These are phyloP conservation scores for Tulasnella sp. DNA, from an alignment of 768 basidiomycete species.

Conservation along the genomic window DNA sequence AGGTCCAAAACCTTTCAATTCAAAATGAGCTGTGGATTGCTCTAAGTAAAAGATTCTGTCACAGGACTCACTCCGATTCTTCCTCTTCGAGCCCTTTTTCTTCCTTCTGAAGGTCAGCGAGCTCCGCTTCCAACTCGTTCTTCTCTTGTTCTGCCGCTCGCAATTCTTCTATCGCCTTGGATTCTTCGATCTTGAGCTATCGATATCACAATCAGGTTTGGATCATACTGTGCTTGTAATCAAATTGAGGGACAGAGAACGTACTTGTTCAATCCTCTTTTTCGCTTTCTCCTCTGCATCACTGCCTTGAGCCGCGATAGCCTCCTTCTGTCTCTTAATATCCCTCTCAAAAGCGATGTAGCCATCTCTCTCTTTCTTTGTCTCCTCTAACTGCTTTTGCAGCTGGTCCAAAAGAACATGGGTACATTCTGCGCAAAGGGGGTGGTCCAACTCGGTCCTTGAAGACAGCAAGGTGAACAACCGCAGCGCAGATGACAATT, in stretches of 20 bases:
- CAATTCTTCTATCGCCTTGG: conserved; percentile 56
- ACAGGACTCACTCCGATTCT: conserved; percentile 57
- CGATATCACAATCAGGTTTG: neutral
- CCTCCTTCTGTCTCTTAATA: conserved; percentile 63
- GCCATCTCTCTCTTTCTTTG: conserved; percentile 80
- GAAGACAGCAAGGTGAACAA: conserved; percentile 67
- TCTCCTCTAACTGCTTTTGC: conserved; percentile 73
- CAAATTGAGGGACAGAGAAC: neutral
- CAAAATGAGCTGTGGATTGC: neutral
- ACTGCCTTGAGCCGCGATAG: conserved; percentile 8
- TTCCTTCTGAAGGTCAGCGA: conserved; percentile 56
- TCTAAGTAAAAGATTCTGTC: neutral
- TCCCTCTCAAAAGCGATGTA: conserved; percentile 90
- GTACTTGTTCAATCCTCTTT: conserved; percentile 54
- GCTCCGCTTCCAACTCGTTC: conserved; percentile 58
- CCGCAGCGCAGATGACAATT: conserved; percentile 58
- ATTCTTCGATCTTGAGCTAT: conserved; percentile 38
- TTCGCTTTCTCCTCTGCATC: conserved; percentile 42
- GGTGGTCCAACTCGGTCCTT: conserved; percentile 76
- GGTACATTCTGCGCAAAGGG: conserved; percentile 90
- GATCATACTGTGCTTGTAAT: neutral
- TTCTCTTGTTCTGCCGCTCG: conserved; percentile 65
- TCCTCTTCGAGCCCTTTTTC: conserved; percentile 69
- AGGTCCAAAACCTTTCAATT: conserved; percentile 17
- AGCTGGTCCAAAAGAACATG: conserved; percentile 63